Conservation (phyloP, 371 early-diverging fungal species). For the Amoeboaphelidium occidentale region DNA sequence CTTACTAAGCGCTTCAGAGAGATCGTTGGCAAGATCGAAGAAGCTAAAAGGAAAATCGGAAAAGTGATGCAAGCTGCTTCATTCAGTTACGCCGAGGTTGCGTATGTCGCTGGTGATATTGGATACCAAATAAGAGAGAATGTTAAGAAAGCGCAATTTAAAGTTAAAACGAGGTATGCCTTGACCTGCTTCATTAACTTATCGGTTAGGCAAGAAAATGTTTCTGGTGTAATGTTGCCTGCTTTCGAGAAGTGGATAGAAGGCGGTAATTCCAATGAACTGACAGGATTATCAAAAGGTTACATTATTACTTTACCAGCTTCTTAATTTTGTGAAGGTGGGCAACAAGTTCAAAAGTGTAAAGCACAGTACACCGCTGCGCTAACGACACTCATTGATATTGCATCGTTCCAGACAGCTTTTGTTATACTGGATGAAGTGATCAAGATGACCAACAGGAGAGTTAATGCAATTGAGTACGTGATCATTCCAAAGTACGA, state of each 20-base stretch:
- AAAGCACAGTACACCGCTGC: conserved; percentile 83
- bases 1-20: conserved; percentile 81
- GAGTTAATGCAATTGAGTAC: conserved; percentile 98
- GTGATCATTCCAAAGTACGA: conserved; percentile 95
- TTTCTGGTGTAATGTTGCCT: conserved; percentile 88
- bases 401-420: conserved; percentile 76
- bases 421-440: conserved; percentile 96
- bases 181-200: too few species aligned
- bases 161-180: conserved; percentile 43
- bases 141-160: conserved; percentile 65
- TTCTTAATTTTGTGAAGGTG: conserved; percentile 95
- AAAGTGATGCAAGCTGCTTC: conserved; percentile 91
- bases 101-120: conserved; percentile 91
- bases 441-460: conserved; percentile 93
- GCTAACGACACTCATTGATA: conserved; percentile 76
- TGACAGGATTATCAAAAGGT: too few species aligned
- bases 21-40: conserved; percentile 83
- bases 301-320: too few species aligned
- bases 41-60: conserved; percentile 81
- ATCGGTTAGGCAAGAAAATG: conserved; percentile 88
- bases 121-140: conserved; percentile 83
- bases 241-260: conserved; percentile 65
- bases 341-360: conserved; percentile 83
- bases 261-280: conserved; percentile 68
- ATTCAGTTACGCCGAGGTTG: conserved; percentile 91